Conservation (phyloP, 768 basidiomycete species). For the Kwoniella europaea region DNA sequence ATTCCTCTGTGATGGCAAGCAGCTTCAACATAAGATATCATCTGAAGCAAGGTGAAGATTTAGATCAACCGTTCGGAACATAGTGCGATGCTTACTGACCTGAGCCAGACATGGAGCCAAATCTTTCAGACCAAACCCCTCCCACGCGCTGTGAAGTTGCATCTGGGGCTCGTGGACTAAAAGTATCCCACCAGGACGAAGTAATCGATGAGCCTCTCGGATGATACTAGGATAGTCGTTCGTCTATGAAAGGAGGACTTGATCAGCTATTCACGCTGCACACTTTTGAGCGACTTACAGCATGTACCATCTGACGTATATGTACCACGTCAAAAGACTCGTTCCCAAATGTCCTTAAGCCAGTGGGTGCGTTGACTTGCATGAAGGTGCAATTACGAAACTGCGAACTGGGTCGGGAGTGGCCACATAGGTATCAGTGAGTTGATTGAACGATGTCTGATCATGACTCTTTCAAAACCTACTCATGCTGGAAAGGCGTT, state of each 20-base stretch:
- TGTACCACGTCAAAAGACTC: slow-evolving; percentile 25
- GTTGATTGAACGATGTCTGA: too few relatives aligned
- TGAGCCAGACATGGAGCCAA: slow-evolving; percentile 11
- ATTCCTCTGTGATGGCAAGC: slow-evolving; percentile 19
- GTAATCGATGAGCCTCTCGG: slow-evolving; percentile 11
- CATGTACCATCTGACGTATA: slow-evolving; percentile 26
- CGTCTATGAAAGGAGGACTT: background rate
- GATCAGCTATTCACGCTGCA: too few relatives aligned
- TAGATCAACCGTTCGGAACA: background rate
- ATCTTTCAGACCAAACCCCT: slow-evolving; percentile 14
- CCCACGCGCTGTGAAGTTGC: slow-evolving; percentile 9
- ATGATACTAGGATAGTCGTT: slow-evolving; percentile 16
- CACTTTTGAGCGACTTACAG: slow-evolving; percentile 3
- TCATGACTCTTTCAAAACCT: background rate
- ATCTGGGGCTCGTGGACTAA: slow-evolving; percentile 22
- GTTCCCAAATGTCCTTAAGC: slow-evolving; percentile 12
- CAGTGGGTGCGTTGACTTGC: slow-evolving; percentile 16
- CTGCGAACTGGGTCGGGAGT: slow-evolving; percentile 1
- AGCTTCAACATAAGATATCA: background rate
- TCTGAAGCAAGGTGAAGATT: background rate
- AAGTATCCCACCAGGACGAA: slow-evolving; percentile 21
- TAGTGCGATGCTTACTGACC: slow-evolving; percentile 6
- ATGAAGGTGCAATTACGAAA: slow-evolving; percentile 25
- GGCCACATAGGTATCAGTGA: too few relatives aligned
- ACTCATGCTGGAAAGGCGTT: slow-evolving; percentile 28